Evolutionary conservation across 352 stramenopile species (phyloP).

Genomic region (Phytopythium helicoides): DNA sequence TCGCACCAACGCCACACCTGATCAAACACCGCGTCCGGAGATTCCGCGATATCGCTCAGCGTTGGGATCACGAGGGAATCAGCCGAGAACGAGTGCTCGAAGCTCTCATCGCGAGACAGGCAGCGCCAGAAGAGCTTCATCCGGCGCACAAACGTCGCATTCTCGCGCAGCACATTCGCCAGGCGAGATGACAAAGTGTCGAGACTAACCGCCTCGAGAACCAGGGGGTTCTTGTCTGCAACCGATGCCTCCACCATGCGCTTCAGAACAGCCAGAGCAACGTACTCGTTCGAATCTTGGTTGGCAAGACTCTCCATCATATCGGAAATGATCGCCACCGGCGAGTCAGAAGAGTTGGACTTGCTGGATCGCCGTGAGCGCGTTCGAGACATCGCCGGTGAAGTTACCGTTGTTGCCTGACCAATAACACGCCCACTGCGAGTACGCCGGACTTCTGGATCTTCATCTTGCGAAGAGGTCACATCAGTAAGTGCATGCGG

Average conservation of each 20-base stretch:
- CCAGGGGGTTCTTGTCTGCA: slow-evolving; percentile 30
- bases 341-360: not conserved
- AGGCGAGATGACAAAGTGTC: slow-evolving; percentile 39
- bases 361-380: not conserved
- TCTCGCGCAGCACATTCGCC: slow-evolving; percentile 39
- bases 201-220: slow-evolving; percentile 46
- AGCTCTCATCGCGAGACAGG: slow-evolving; percentile 32
- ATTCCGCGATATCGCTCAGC: slow-evolving; percentile 50
- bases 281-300: slow-evolving; percentile 37
- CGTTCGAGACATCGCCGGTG: slow-evolving; percentile 5
- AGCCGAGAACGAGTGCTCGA: slow-evolving; percentile 3
- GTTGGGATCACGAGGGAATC: slow-evolving; percentile 38
- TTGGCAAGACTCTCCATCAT: slow-evolving; percentile 32
- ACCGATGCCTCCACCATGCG: slow-evolving; percentile 54
- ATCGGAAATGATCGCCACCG: slow-evolving; percentile 3
- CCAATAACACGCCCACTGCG: slow-evolving; percentile 33
- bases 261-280: slow-evolving; percentile 48
- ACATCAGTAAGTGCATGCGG: slow-evolving; percentile 2
- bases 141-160: slow-evolving; percentile 67
- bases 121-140: slow-evolving; percentile 88
- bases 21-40: slow-evolving; percentile 55
- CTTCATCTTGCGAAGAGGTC: not conserved
- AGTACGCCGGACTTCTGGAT: slow-evolving; percentile 19
- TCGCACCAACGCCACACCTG: slow-evolving; percentile 86
- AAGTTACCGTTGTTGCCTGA: not conserved